Base-by-base conservation (phyloP, 164 flowering plant species). In the Macadamia tetraphylla region DNA sequence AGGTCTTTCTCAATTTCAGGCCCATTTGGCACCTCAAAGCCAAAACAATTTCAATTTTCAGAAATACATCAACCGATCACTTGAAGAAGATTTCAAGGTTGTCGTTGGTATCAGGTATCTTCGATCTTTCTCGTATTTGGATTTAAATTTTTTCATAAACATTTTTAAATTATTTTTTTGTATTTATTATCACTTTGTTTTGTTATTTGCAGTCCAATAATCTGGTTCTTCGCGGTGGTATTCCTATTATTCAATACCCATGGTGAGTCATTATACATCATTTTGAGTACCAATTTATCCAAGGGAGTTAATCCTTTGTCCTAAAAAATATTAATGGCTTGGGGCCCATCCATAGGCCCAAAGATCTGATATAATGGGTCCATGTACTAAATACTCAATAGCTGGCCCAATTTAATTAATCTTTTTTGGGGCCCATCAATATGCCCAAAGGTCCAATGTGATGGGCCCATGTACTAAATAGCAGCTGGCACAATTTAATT, bases 81-180 rank as follows among this genome's bases (percentile, higher is more conserved):
- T 91, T 0, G 97, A 91, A 71, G 97, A 89, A 65, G 97, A 91
- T 74, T 91, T 91, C 88, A 89, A 91, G 62, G 87, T 82, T 4
- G 97, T 91, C 1, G 95, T 91, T 4, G 87, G 89, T 1, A 89
- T 91, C 72, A 91, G 90, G 97, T 35, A 35, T 35, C 40, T 35
- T 35, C 23, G 23, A 23, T 35, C 40, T 35, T 5, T 35, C 40
- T 35, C 40, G 0, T 35, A 35, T 35, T 0, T 35, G 40, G 5
- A 35, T 35, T 35, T 9, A 63, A 67, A 59, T 65, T 64, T 11
- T 35, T 2, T 23, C 23, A 23, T 23, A 0, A 23, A 23, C 23
- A 59, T 65, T 64, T 11, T 35, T 2, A 2, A 35, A 2, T 35
- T 35, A 1, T 49, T 1, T 63, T 35, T 75, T 53, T 12, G 13